phyloP scores from a whole-genome alignment of 2,329 filamentous ascomycete genomes.

The Fusarium sp. region DNA sequence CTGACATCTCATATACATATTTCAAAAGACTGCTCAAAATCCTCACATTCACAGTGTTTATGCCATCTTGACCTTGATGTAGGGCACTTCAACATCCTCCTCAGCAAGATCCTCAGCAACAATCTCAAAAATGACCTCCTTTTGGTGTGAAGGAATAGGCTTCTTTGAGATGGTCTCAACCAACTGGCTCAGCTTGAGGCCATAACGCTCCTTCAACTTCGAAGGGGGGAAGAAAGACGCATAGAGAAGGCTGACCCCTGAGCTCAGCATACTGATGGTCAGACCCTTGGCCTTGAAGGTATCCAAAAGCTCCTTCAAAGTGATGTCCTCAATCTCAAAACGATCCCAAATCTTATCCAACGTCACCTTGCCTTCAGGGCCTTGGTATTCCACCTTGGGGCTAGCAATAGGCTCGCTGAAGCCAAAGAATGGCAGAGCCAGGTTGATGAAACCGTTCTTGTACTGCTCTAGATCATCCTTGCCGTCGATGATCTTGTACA shows the following conservation, averaged over 20 bases:
- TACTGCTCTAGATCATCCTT: slow-evolving; percentile 98
- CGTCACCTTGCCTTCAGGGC: slow-evolving; percentile 78
- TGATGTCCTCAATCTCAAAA: slow-evolving; percentile 89
- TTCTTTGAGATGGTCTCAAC: slow-evolving; percentile 93
- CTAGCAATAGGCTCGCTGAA: slow-evolving; percentile 97
- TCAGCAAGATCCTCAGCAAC: slow-evolving; percentile 88
- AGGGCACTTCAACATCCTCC: slow-evolving; percentile 96
- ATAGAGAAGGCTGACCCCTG: slow-evolving; percentile 94
- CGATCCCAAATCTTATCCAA: slow-evolving; percentile 99
- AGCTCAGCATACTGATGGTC: slow-evolving; percentile 90
- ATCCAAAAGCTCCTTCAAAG: slow-evolving; percentile 82
- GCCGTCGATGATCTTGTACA: slow-evolving; percentile 96
- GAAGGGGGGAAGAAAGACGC: slow-evolving; percentile 86
- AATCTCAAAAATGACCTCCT: slow-evolving; percentile 96
- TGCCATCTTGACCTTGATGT: slow-evolving; percentile 85
- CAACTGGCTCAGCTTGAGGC: slow-evolving; percentile 86
- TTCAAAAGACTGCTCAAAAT: not conserved
- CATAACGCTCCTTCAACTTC: slow-evolving; percentile 83
- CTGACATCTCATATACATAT: slow-evolving; percentile 22
- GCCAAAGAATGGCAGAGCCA: slow-evolving; percentile 96
- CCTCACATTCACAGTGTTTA: slow-evolving; percentile 20
- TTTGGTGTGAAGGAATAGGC: slow-evolving; percentile 87
- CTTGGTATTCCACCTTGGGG: slow-evolving; percentile 89
- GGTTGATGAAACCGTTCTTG: slow-evolving; percentile 98
- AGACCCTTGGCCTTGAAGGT: slow-evolving; percentile 84